Percentiles rank a stretch among this genome's conserved stretches.
These are phyloP conservation scores for Colletotrichum siamense DNA, from an alignment of 2,329 filamentous ascomycete species.

Conservation along the genomic window DNA sequence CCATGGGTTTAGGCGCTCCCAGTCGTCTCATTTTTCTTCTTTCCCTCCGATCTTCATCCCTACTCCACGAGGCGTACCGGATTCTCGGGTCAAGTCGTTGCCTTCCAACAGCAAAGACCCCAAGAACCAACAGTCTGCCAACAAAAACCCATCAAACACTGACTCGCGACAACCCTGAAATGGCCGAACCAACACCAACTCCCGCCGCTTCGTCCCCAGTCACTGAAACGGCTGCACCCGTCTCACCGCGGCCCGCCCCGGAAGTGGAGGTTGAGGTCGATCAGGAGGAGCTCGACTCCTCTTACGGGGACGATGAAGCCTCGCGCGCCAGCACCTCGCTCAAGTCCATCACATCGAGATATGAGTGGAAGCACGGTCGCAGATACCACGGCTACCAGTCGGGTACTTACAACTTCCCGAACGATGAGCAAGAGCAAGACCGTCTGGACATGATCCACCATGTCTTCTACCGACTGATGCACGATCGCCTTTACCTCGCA, in stretches of 20 bases:
- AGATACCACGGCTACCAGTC: conserved; percentile 16
- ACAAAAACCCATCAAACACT: background rate
- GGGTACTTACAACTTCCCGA: conserved; percentile 35
- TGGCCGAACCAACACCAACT: background rate
- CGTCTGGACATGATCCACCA: conserved; percentile 45
- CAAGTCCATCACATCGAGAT: background rate
- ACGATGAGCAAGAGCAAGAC: conserved; percentile 43
- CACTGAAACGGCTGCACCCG: background rate
- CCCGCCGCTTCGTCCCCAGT: background rate
- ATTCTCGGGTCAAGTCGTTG: background rate
- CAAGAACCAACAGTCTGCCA: background rate
- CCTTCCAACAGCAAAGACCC: background rate
- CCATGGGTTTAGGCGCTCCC: background rate
- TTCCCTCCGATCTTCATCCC: background rate
- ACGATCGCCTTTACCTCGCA: conserved; percentile 25
- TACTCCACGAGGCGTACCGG: background rate
- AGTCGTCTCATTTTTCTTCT: background rate
- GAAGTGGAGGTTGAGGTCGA: conserved; percentile 10
- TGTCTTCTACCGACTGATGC: conserved; percentile 31
- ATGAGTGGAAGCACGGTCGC: conserved; percentile 14
- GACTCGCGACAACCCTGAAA: background rate
- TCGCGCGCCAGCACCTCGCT: conserved; percentile 6
- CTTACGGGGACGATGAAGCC: background rate
- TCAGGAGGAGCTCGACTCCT: background rate
- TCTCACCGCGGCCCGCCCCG: background rate